Percentiles rank a stretch among this genome's conserved stretches.
These are phyloP conservation scores for Chloris gayana DNA, from an alignment of 176 grass and related monocot species.

Conservation along the genomic window DNA sequence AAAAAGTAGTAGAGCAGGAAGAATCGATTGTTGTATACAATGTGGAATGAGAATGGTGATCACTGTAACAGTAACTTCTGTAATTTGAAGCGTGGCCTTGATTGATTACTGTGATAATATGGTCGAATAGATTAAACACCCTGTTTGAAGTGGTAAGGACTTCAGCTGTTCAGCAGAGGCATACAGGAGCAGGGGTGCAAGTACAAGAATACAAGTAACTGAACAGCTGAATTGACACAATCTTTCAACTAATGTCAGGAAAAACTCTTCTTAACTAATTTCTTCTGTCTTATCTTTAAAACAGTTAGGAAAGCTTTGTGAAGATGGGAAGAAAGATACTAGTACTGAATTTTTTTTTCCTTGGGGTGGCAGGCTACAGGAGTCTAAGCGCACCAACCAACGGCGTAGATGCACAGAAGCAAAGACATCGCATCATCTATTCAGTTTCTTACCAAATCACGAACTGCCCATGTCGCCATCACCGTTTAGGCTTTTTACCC, in stretches of 20 bases:
- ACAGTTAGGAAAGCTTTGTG: background rate
- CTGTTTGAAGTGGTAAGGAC: background rate
- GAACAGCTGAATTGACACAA: background rate
- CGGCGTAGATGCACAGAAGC: background rate
- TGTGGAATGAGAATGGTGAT: background rate
- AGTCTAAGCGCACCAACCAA: background rate
- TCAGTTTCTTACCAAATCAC: background rate
- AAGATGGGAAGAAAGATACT: background rate
- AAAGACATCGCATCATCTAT: background rate
- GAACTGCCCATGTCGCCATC: background rate
- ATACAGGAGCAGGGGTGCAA: background rate
- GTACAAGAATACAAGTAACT: background rate
- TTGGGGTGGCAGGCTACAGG: background rate
- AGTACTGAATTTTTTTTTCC: background rate
- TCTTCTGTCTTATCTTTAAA: background rate
- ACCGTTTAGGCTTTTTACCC: background rate
- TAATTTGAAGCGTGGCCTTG: background rate
- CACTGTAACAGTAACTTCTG: background rate
- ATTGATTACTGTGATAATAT: background rate
- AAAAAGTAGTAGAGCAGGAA: background rate
- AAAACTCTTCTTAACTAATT: background rate
- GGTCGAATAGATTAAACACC: background rate
- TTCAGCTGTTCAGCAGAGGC: background rate
- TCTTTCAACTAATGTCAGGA: background rate
- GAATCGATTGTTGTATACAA: background rate